A percentile compares a stretch with the other conserved stretches of the same genome.
Conservation (phyloP, 129 eudicot genomes). For the sunflower (Helianthus annuus) region DNA sequence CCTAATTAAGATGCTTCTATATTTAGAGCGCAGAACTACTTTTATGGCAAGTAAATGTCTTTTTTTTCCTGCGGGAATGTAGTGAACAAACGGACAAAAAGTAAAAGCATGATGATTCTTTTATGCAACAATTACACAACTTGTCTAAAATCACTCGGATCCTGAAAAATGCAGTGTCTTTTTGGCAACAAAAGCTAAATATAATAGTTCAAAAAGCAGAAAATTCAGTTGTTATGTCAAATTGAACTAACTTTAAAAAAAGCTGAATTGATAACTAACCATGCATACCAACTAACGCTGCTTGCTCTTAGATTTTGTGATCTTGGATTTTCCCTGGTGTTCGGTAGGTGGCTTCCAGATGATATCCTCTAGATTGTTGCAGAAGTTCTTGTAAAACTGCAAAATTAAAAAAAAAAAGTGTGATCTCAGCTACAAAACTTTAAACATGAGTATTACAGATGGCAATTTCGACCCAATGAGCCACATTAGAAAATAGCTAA, state of each 20-base stretch:
- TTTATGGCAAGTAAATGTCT: background rate
- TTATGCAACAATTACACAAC: background rate
- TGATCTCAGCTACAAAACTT: constrained; percentile 9
- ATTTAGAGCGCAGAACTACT: background rate
- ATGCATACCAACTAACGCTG: constrained; percentile 40
- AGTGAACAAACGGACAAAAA: background rate
- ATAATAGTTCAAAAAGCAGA: background rate
- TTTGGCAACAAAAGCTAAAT: too few species aligned
- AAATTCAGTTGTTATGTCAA: background rate
- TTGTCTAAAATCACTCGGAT: background rate
- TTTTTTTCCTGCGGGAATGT: background rate
- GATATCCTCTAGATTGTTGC: constrained; percentile 88
- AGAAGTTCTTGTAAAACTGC: constrained; percentile 89
- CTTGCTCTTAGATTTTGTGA: constrained; percentile 60
- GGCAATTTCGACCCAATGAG: background rate
- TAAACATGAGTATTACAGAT: background rate
- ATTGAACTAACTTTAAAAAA: background rate
- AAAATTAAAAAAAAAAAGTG: constrained; percentile 11
- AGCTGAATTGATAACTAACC: constrained; percentile 20
- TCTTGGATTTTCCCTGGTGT: constrained; percentile 54
- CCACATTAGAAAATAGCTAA: background rate
- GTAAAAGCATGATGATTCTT: background rate
- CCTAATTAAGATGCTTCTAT: background rate
- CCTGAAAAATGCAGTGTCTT: background rate
- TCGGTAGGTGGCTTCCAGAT: constrained; percentile 90